These are phyloP conservation scores for Penicillium herquei DNA, from an alignment of 495 filamentous ascomycete species.

Conservation along the genomic window DNA sequence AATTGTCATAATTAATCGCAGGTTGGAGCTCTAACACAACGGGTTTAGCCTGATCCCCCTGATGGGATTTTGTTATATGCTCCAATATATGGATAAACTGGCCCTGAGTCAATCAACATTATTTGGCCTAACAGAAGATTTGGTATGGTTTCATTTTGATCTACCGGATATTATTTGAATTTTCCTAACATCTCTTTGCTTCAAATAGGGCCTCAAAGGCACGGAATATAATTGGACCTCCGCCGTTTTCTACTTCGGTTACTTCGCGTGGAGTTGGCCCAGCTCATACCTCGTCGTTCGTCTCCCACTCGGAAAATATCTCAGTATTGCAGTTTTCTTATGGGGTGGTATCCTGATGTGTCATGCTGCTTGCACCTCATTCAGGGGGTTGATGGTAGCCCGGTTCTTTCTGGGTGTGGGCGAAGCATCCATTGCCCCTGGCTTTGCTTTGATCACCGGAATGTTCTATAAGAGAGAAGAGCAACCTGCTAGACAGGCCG, in stretches of 20 bases:
- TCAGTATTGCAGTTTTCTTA: conserved; percentile 30
- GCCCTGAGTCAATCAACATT: conserved; percentile 54
- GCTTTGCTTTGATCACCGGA: conserved; percentile 56
- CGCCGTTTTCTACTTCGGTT: conserved; percentile 51
- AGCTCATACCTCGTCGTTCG: conserved; percentile 51
- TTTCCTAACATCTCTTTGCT: neutral
- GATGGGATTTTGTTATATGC: conserved; percentile 44
- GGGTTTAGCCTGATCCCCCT: conserved; percentile 45
- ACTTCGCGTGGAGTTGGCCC: conserved; percentile 49
- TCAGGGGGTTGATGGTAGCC: conserved; percentile 45
- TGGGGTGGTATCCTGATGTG: conserved; percentile 34
- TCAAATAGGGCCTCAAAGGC: conserved; percentile 29
- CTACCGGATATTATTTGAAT: neutral
- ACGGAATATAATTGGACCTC: conserved; percentile 50
- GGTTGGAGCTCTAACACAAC: neutral
- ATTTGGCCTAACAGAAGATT: conserved; percentile 45
- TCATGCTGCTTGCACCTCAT: conserved; percentile 49
- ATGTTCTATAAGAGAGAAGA: conserved; percentile 56
- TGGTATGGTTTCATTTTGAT: conserved; percentile 17
- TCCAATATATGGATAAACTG: conserved; percentile 60
- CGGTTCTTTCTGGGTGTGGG: conserved; percentile 55
- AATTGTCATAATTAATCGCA: neutral
- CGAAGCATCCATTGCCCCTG: conserved; percentile 57
- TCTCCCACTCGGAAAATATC: conserved; percentile 52
- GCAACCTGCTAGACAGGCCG: conserved; percentile 53